Conservation (phyloP, 306 rosid genomes). For the Sechiopsis laciniata region DNA sequence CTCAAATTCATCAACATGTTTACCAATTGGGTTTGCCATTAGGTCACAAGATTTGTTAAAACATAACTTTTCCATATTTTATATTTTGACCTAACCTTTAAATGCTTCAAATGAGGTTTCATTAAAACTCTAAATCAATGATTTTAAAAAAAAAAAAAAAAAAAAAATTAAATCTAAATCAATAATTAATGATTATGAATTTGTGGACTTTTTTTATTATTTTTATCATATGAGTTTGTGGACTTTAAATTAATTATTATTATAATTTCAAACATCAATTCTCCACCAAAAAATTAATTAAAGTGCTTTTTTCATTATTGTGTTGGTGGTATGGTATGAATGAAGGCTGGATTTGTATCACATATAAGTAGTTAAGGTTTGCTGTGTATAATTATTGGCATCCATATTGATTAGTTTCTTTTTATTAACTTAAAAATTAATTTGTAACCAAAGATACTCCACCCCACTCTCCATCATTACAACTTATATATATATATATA, state of each 20-base stretch:
- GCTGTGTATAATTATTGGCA: not conserved
- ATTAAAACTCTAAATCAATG: not conserved
- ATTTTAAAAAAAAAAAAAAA: no score
- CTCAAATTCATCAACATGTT: no score
- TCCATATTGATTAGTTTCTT: not conserved
- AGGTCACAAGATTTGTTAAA: no score
- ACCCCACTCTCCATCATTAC: not conserved
- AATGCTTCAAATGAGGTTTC: not conserved
- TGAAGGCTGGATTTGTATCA: conserved; percentile 6
- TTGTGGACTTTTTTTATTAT: no score
- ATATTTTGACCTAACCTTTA: not conserved
- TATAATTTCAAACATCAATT: not conserved
- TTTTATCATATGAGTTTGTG: not conserved
- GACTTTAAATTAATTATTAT: not conserved
- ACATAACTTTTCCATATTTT: not conserved
- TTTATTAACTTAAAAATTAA: not conserved
- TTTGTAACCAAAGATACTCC: not conserved
- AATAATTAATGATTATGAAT: no score
- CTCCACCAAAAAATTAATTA: not conserved
- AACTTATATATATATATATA: not conserved
- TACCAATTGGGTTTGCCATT: no score
- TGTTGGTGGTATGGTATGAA: conserved; percentile 1
- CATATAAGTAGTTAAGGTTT: not conserved
- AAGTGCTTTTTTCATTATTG: not conserved
- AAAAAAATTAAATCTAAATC: no score